phyloP scores from a whole-genome alignment of 768 basidiomycete genomes.

The Lentinula detonsa region DNA sequence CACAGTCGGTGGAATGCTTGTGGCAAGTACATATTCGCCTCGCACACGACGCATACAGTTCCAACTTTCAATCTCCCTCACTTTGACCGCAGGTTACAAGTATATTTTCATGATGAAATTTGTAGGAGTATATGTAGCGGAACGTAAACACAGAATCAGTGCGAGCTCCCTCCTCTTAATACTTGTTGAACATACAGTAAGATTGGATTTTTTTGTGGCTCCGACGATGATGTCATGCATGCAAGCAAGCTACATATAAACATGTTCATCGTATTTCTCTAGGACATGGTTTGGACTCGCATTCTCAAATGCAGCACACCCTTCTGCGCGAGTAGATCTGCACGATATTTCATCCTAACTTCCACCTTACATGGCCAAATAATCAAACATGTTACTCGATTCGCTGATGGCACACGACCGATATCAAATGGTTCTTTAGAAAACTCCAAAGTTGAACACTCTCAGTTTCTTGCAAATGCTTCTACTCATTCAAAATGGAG shows the following conservation, averaged over 20 bases:
- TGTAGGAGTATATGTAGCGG: no score
- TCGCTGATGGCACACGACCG: constrained; percentile 10
- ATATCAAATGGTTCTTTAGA: constrained; percentile 15
- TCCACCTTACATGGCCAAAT: neutral
- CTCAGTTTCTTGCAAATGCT: constrained; percentile 38
- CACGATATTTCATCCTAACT: neutral
- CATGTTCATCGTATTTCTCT: neutral
- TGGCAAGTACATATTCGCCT: no score
- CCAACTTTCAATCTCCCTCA: no score
- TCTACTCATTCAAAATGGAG: constrained; percentile 27
- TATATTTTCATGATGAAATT: no score
- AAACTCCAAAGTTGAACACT: constrained; percentile 33
- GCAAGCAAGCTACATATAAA: neutral
- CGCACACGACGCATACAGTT: no score
- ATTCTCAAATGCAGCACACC: neutral
- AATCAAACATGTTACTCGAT: neutral
- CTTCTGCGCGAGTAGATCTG: neutral
- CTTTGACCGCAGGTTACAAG: no score
- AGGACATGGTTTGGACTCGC: neutral
- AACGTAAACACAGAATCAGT: no score
- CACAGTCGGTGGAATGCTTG: no score
- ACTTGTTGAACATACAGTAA: no score
- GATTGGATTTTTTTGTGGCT: no score
- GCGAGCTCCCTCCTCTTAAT: no score
- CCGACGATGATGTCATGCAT: neutral